Conservation (phyloP, 2,329 filamentous ascomycete genomes). For the Aspergillus neoniger region DNA sequence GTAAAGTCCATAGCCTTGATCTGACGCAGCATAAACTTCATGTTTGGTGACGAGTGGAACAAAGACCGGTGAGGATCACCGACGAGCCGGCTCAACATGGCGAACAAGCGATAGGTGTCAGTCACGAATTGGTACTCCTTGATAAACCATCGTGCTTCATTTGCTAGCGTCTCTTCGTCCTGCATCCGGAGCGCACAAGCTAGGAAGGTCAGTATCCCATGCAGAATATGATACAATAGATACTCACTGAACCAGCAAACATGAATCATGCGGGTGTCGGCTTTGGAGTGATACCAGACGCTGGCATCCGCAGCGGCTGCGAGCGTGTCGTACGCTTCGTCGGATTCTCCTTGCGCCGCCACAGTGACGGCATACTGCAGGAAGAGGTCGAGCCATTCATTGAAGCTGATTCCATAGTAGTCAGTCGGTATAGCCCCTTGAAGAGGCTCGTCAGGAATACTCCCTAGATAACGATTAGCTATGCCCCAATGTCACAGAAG, state of each 20-base stretch:
- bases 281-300: slow-evolving; percentile 72
- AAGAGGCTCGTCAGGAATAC: slow-evolving; percentile 27
- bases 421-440: slow-evolving; percentile 49
- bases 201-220: slow-evolving; percentile 32
- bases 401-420: slow-evolving; percentile 78
- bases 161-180: slow-evolving; percentile 74
- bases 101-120: slow-evolving; percentile 81
- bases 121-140: slow-evolving; percentile 76
- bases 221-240: background rate
- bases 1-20: slow-evolving; percentile 86
- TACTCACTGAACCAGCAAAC: slow-evolving; percentile 71
- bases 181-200: slow-evolving; percentile 80
- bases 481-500: background rate
- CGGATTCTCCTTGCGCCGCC: slow-evolving; percentile 65
- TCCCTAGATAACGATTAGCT: slow-evolving; percentile 26
- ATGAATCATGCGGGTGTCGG: slow-evolving; percentile 71
- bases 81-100: slow-evolving; percentile 73
- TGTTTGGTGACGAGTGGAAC: slow-evolving; percentile 78
- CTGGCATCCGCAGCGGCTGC: slow-evolving; percentile 77
- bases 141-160: slow-evolving; percentile 80
- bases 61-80: slow-evolving; percentile 62
- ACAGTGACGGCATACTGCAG: slow-evolving; percentile 80
- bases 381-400: slow-evolving; percentile 86
- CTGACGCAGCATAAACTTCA: slow-evolving; percentile 89
- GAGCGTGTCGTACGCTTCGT: slow-evolving; percentile 77